A percentile compares a stretch with the other conserved stretches of the same genome.
These are phyloP conservation scores for Cladosporium phlei DNA, from an alignment of 2,329 filamentous ascomycete species.

Conservation along the genomic window DNA sequence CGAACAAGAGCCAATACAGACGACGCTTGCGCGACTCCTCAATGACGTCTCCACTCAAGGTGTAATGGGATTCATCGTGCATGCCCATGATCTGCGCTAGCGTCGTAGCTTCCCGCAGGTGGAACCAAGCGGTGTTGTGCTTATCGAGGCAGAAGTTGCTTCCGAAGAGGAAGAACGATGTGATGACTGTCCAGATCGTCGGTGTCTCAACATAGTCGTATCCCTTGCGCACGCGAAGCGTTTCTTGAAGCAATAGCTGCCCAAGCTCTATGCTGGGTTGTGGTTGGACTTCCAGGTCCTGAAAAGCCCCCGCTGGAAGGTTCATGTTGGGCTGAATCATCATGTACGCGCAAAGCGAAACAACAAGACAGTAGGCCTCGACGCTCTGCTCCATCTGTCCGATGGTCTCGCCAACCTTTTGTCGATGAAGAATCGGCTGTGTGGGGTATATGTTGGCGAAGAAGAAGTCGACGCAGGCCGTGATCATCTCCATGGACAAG, in stretches of 20 bases:
- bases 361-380: conserved; percentile 56
- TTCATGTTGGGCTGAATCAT: conserved; percentile 47
- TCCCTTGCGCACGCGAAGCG: conserved; percentile 50
- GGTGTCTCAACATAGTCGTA: conserved; percentile 56
- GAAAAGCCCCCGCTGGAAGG: conserved; percentile 36
- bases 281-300: conserved; percentile 47
- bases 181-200: conserved; percentile 54
- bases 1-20: conserved; percentile 60
- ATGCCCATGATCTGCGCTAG: conserved; percentile 56
- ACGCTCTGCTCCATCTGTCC: conserved; percentile 48
- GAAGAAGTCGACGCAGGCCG: conserved; percentile 56
- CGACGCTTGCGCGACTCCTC: conserved; percentile 53
- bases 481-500: conserved; percentile 46
- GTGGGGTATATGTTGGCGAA: conserved; percentile 61
- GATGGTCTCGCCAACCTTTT: conserved; percentile 49
- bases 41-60: conserved; percentile 39
- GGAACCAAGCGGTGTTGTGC: conserved; percentile 59
- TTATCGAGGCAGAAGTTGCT: conserved; percentile 59
- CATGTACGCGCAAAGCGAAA: conserved; percentile 47
- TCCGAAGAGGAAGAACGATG: conserved; percentile 58
- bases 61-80: conserved; percentile 55
- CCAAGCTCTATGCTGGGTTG: conserved; percentile 44
- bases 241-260: conserved; percentile 55
- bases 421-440: conserved; percentile 55
- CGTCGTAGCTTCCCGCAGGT: conserved; percentile 57